These are phyloP conservation scores for Aspergillus udagawae DNA, from an alignment of 2,329 filamentous ascomycete genomes.

Conservation along the genomic window DNA sequence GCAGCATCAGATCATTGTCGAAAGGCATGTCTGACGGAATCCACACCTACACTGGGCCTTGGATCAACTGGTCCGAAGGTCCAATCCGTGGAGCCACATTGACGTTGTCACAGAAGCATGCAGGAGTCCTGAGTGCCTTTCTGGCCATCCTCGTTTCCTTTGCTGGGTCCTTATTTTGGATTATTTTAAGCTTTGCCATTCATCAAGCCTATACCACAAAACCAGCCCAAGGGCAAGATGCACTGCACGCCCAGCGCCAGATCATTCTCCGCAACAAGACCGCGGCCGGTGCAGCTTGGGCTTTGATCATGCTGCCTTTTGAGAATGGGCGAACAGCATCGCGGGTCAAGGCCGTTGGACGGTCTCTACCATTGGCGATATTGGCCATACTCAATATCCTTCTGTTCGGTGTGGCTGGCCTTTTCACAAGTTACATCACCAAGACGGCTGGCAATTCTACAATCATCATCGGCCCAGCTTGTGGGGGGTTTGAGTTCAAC, in stretches of 20 bases:
- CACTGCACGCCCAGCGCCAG: conserved; percentile 30
- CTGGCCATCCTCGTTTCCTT: conserved; percentile 24
- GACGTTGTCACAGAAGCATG: conserved; percentile 18
- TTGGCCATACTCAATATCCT: conserved; percentile 18
- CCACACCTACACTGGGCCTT: conserved; percentile 20
- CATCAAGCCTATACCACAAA: conserved; percentile 18
- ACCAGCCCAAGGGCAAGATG: conserved; percentile 19
- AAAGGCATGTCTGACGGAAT: background rate
- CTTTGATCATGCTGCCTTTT: conserved; percentile 1
- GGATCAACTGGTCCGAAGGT: conserved; percentile 24
- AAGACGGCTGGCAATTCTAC: conserved; percentile 28
- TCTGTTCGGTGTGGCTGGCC: conserved; percentile 22
- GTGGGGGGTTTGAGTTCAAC: conserved; percentile 10
- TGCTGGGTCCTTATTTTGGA: conserved; percentile 24
- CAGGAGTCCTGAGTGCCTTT: conserved; percentile 22
- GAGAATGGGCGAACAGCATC: background rate
- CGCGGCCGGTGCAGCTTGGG: background rate
- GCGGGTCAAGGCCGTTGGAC: background rate
- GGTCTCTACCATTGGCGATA: conserved; percentile 15
- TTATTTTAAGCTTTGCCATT: conserved; percentile 24
- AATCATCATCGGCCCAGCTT: conserved; percentile 24
- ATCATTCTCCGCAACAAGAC: conserved; percentile 27
- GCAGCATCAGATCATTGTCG: too few relatives aligned
- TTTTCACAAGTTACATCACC: conserved; percentile 32
- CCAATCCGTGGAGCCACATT: conserved; percentile 21